Base-by-base conservation (phyloP, 768 basidiomycete species). In the Mycena vitilis region DNA sequence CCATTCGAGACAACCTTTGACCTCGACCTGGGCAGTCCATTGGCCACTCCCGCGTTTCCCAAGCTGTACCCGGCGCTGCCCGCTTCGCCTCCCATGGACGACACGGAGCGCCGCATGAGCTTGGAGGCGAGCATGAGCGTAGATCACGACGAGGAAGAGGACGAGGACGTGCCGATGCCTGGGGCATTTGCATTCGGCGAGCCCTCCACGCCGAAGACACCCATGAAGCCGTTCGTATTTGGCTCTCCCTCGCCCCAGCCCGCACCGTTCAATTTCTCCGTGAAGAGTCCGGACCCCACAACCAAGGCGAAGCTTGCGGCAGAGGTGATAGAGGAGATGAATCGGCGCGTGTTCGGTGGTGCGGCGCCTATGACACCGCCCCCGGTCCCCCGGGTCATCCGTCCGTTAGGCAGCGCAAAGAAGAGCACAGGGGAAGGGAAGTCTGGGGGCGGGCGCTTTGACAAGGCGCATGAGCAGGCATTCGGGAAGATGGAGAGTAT, bases 401-500 rank as follows among this genome's bases (percentile, higher is more conserved):
- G 79, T 0, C 78, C 80, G 44, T 76, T 76, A 63, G 76, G 75
- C 7, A 66, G 78, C n/a, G 77, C 80, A 30, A 78, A 70, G 57
- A 71, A 71, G 34, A 75, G 75, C 38, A 55, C 73, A 7, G 75
- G 75, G 37, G 78, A 78, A 22, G 73, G 82, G 25, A 82, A 44
- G 53, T 18, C n/a, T 18, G 55, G 20, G n/a, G 37, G 18, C 11
- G 63, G 70, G 5, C 66, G 70, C 73, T 85, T 94, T 74, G 85
- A 90, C 23, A 86, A 85, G 73, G 75, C 82, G 30, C 93, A 95
- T 73, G 85, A 89, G 62, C 82, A 85, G 42, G 86, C 87, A 64
- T 94, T 94, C 75, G 79, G 79, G 62, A 90, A 88, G 83, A 95
- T 95, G 93, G 91, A 92, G 71, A 89, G 91, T 9, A 94, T 94